Evolutionary conservation across 139 green algal species (phyloP).

Genomic region (Penium margaritaceum): DNA sequence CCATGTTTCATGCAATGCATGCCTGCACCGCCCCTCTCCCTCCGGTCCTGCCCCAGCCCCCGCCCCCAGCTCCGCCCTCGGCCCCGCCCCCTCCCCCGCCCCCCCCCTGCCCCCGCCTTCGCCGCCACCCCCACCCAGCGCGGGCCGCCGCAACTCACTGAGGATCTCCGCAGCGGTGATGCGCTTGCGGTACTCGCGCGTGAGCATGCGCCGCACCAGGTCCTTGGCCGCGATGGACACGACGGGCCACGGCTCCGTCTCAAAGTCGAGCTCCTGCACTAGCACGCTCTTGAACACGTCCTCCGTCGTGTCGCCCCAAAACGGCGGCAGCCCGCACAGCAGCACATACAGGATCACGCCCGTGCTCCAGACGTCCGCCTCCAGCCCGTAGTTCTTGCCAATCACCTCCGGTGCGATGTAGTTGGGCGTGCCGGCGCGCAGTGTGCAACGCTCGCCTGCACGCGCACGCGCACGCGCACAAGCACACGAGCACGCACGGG

Average conservation of each 20-base stretch:
- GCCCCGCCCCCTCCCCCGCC: no score
- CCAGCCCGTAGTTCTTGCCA: slow-evolving; percentile 35
- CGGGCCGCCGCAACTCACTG: no score
- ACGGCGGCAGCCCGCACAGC: slow-evolving; percentile 39
- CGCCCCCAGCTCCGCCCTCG: no score
- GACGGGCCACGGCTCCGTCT: slow-evolving; percentile 23
- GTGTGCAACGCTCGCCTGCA: slow-evolving; percentile 53
- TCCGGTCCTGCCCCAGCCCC: no score
- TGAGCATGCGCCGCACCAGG: slow-evolving; percentile 38
- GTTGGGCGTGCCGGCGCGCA: slow-evolving; percentile 78
- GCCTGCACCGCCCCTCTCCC: no score
- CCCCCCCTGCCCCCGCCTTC: no score
- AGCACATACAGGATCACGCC: slow-evolving; percentile 53
- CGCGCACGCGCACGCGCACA: no score
- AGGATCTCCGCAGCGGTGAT: no score
- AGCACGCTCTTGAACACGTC: slow-evolving; percentile 31
- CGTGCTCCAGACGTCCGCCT: slow-evolving; percentile 51
- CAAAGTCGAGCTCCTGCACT: slow-evolving; percentile 22
- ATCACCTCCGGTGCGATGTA: slow-evolving; percentile 75
- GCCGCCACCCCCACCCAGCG: no score
- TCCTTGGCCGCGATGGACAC: slow-evolving; percentile 40
- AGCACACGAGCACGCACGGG: no score
- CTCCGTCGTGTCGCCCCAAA: slow-evolving; percentile 39
- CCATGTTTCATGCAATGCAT: no score
- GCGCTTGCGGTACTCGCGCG: no score